Evolutionary conservation across 371 early-diverging fungal genomes (phyloP), one percentile per base, ranked within the genome.

Genomic region (Caulochytrium protostelioides): DNA sequence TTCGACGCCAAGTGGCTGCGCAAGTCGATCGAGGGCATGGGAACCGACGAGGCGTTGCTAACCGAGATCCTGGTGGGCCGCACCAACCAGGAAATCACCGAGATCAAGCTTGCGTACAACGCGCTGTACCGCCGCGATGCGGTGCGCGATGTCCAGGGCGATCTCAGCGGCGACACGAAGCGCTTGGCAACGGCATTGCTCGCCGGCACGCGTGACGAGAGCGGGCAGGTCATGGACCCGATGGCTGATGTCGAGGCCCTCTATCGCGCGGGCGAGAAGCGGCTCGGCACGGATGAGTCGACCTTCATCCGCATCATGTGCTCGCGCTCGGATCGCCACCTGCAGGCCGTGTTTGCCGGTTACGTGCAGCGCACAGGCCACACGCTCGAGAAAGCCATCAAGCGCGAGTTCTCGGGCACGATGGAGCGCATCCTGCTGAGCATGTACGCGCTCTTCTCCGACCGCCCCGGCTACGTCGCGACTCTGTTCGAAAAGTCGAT

Each of bases 361-460:
- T 50, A 52, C 24, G 38, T 32, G 23, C 39, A 14, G 40, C 40
- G 13, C 62, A 65, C 35, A 35, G 42, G 15, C 44, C 28, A 47
- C 22, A 42, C 50, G 16, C 47, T 66, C 28, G 50, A 55, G 35
- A 50, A 55, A 22, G 61, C 46, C 6, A 46, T 66, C 37, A 53
- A 55, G 45, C 56, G 46, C 32, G 67, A 66, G 47, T 61, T 62
- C 30, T 50, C 49, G 8, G 61, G 62, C 13, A 50, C 59, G 34
- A 35, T 66, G 32, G 47, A 59, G 33, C 52, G 51, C 5, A 55
- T 48, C 13, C 37, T 66, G 12, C 28, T 45, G 15, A 45, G 44
- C 27, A 31, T 59, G 57, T 58, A 49, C 32, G 48, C 36, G 9
- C 19, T 28, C 19, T 1, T 4, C 12, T 34, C 2, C 2, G 51